Conservation (phyloP, 805 yeast genomes). For the Yarrowia deformans region DNA sequence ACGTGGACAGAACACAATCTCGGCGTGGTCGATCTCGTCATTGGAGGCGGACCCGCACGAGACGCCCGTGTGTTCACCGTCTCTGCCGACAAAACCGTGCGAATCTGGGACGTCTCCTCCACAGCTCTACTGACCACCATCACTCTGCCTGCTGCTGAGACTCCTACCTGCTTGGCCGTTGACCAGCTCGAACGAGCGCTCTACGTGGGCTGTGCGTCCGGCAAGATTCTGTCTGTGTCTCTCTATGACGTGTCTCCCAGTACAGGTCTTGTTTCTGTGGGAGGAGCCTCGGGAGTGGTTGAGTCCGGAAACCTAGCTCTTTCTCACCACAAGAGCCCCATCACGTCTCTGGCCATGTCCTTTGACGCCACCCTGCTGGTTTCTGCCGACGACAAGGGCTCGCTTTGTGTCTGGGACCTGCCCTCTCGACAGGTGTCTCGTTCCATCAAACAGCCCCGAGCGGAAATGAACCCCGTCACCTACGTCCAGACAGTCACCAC, state of each 20-base stretch:
- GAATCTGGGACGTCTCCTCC: conserved; percentile 67
- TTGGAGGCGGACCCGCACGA: conserved; percentile 59
- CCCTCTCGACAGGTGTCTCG: conserved; percentile 50
- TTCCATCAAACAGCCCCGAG: conserved; percentile 44
- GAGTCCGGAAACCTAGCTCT: conserved; percentile 40
- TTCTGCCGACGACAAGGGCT: conserved; percentile 79
- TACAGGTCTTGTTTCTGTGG: conserved; percentile 61
- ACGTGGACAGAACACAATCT: conserved; percentile 53
- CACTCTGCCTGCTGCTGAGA: conserved; percentile 59
- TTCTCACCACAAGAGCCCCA: conserved; percentile 49
- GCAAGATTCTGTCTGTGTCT: conserved; percentile 64
- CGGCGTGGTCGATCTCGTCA: conserved; percentile 58
- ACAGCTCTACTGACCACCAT: conserved; percentile 68
- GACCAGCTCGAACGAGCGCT: conserved; percentile 83
- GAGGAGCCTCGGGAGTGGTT: conserved; percentile 55
- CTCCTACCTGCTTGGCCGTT: conserved; percentile 63
- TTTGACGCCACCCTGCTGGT: conserved; percentile 76
- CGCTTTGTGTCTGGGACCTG: conserved; percentile 70
- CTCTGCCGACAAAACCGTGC: conserved; percentile 75
- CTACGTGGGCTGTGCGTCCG: conserved; percentile 73
- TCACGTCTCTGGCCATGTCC: conserved; percentile 65
- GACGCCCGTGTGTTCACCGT: conserved; percentile 72
- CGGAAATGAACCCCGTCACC: conserved; percentile 44
- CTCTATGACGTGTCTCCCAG: conserved; percentile 54
- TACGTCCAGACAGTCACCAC: conserved; percentile 24